phyloP scores from a whole-genome alignment of 2,329 filamentous ascomycete genomes.

The Fusarium continuum region DNA sequence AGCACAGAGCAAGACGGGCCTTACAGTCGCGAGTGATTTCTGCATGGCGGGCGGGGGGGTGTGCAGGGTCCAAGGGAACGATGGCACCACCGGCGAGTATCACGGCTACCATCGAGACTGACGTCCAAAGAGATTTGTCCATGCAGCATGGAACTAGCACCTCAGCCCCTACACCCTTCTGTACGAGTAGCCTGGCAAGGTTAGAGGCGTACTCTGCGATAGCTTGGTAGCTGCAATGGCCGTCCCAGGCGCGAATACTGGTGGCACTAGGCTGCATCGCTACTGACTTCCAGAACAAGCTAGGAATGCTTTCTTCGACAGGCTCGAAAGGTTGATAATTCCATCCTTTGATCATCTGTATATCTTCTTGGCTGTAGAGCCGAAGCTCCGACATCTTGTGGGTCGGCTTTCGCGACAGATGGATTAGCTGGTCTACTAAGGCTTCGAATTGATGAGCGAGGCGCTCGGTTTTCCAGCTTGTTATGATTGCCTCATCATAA shows the following conservation, averaged over 20 bases:
- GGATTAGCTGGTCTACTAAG: slow-evolving; percentile 25
- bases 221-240: slow-evolving; percentile 23
- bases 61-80: slow-evolving; percentile 38
- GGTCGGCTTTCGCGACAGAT: not conserved
- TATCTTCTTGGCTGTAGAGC: slow-evolving; percentile 13
- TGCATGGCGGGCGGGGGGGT: slow-evolving; percentile 22
- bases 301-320: not conserved
- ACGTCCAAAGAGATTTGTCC: slow-evolving; percentile 39
- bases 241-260: slow-evolving; percentile 35
- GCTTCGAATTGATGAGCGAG: slow-evolving; percentile 30
- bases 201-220: slow-evolving; percentile 5
- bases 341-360: slow-evolving; percentile 26
- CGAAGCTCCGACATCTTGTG: slow-evolving; percentile 21
- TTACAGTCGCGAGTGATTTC: slow-evolving; percentile 11
- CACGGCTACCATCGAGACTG: slow-evolving; percentile 40
- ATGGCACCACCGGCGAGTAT: slow-evolving; percentile 38
- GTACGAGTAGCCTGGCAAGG: slow-evolving; percentile 3
- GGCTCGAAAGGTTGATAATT: not conserved
- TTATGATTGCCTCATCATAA: slow-evolving; percentile 13
- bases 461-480: slow-evolving; percentile 18
- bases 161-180: not conserved
- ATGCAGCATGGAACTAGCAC: slow-evolving; percentile 32
- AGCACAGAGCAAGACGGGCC: slow-evolving; percentile 16
- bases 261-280: not conserved
- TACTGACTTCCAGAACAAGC: slow-evolving; percentile 15